Base-by-base conservation (phyloP, 345 rosid genomes). In the Sisymbrium irio region DNA sequence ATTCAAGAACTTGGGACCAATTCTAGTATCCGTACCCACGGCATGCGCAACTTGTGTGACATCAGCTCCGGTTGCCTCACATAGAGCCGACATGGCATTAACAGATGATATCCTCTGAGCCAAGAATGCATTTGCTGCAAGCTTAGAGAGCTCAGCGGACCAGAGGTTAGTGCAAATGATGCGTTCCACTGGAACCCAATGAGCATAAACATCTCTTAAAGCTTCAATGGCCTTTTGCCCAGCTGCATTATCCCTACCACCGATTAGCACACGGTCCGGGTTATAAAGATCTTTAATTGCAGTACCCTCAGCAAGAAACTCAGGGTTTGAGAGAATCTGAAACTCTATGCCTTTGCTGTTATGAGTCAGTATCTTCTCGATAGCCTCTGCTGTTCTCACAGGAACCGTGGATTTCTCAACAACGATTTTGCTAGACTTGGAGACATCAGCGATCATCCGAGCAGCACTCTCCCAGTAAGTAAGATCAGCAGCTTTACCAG, bases 391-490 rank as follows among this genome's bases (percentile, higher is more conserved):
- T 36, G 91, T 88, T 65, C 85, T 88, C 37, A 88, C 91, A 1
- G 89, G 91, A 14, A 88, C 91, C 0, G 93, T 88, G 14, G 93
- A 88, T 58, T 88, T 88, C 84, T 88, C 93, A 6, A 88, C 93
- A 47, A 86, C 88, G 11, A 88, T 86, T 65, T 88, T 88, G 79
- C 85, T 76, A n/a, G 91, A 86, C 56, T 85, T 88, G 2, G 94
- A 78, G 1, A 88, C 88, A 70, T 88, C 91, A 62, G 91, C 94
- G 27, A 88, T 88, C 85, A 85, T 86, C 5, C 94, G 85, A 42
- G 91, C 94, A 15, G 91, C 91, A 67, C 91, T 88, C 83, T 88
- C 94, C 94, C 94, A 88, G 71, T 88, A 86, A 8, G 94, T 88
- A 65, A 88, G 83, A 70, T 86, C 94, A 51, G 91, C 94, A 2